Conservation (phyloP, 2,329 filamentous ascomycete genomes). For the Hymenoscyphus infarciens region DNA sequence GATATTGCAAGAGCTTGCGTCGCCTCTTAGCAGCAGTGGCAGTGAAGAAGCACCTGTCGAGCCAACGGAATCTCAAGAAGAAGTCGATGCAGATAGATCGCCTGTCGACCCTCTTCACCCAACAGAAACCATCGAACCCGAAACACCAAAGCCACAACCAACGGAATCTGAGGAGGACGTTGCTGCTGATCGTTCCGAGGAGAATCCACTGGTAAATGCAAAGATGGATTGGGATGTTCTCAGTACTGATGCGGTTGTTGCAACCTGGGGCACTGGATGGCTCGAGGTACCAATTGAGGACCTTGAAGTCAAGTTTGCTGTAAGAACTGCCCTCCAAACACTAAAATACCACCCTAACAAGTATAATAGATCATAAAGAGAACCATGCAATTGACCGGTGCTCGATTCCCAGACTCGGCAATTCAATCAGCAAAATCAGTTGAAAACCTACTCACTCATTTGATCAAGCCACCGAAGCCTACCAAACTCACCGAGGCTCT, state of each 20-base stretch:
- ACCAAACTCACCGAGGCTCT: constrained; percentile 63
- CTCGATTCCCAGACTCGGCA: constrained; percentile 67
- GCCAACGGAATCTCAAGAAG: constrained; percentile 30
- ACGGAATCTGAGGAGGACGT: constrained; percentile 31
- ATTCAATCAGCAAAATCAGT: constrained; percentile 55
- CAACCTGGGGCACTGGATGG: constrained; percentile 54
- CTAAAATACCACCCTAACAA: constrained; percentile 15
- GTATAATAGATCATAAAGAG: constrained; percentile 69
- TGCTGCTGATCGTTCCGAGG: constrained; percentile 28
- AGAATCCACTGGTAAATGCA: constrained; percentile 20
- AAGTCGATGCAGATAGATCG: constrained; percentile 30
- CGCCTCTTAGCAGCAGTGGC: constrained; percentile 19
- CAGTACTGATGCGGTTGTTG: constrained; percentile 33
- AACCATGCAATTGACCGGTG: constrained; percentile 75
- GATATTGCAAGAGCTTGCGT: constrained; percentile 18
- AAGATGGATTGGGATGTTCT: constrained; percentile 18
- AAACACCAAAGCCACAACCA: constrained; percentile 20
- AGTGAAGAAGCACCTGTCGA: constrained; percentile 19
- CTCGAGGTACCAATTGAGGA: constrained; percentile 55
- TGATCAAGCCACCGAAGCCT: constrained; percentile 53
- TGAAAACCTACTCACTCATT: constrained; percentile 50
- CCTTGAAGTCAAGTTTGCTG: constrained; percentile 65
- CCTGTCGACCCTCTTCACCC: constrained; percentile 24
- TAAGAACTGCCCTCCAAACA: constrained; percentile 43
- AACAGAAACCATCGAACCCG: constrained; percentile 22